Evolutionary conservation across 2,329 filamentous ascomycete genomes (phyloP).

Genomic region (Calonectria pseudoturangicola): DNA sequence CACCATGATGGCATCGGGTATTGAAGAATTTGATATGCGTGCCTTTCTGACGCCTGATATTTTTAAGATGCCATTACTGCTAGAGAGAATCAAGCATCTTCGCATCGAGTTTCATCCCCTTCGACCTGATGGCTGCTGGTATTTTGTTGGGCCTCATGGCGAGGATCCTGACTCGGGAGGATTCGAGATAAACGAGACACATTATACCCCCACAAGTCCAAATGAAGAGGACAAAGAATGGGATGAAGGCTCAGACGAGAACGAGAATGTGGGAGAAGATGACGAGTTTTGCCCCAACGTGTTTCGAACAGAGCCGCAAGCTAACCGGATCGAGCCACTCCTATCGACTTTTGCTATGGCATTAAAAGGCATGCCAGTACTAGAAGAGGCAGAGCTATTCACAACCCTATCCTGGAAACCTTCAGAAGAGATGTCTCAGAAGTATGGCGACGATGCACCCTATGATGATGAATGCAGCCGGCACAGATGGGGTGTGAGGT

Average conservation of each 20-base stretch:
- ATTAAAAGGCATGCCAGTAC: constrained; percentile 20
- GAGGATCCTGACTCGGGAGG: constrained; percentile 16
- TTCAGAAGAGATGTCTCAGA: background rate
- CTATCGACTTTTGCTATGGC: constrained; percentile 23
- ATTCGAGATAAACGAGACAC: background rate
- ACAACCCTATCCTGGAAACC: constrained; percentile 12
- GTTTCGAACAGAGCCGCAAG: constrained; percentile 28
- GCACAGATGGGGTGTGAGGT: constrained; percentile 13
- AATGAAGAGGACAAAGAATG: constrained; percentile 23
- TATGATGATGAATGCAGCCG: background rate
- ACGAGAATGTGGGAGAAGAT: background rate
- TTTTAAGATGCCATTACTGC: constrained; percentile 2
- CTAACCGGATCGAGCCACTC: constrained; percentile 18
- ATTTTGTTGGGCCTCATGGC: constrained; percentile 30
- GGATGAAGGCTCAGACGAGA: constrained; percentile 20
- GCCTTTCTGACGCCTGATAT: constrained; percentile 23
- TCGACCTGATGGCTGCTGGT: constrained; percentile 28
- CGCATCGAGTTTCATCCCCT: constrained; percentile 23
- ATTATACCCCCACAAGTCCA: constrained; percentile 1
- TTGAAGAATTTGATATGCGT: constrained; percentile 27
- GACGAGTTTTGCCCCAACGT: background rate
- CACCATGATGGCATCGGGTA: background rate
- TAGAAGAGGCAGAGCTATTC: constrained; percentile 27
- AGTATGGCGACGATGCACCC: constrained; percentile 21
- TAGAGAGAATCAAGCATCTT: constrained; percentile 24